These are phyloP conservation scores for Podochytrium sp. DNA, from an alignment of 192 early-diverging fungal species.

Conservation along the genomic window DNA sequence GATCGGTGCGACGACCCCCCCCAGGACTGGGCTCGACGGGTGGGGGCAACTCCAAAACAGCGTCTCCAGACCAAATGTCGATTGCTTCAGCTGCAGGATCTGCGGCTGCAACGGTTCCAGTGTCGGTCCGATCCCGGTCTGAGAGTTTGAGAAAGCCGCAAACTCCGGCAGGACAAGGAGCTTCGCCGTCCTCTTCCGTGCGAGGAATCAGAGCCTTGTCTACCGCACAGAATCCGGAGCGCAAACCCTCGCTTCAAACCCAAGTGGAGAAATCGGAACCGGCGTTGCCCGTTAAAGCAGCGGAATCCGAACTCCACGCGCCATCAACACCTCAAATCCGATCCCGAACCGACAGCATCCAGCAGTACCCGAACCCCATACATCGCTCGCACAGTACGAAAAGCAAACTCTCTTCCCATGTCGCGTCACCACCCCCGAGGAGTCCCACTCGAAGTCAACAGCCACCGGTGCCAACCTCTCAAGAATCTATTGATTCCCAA, in stretches of 20 bases:
- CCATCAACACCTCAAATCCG: not conserved
- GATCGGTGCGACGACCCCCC: too few species aligned
- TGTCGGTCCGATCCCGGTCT: slow-evolving; percentile 8
- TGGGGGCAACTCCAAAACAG: not conserved
- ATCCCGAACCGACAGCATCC: not conserved
- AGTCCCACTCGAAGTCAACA: too few species aligned
- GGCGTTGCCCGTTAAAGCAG: too few species aligned
- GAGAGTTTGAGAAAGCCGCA: slow-evolving; percentile 14
- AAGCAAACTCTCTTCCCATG: not conserved
- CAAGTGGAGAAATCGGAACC: too few species aligned
- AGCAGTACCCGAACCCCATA: not conserved
- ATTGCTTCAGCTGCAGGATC: not conserved
- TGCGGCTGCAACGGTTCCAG: not conserved
- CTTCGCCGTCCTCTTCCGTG: not conserved
- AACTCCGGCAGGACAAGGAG: not conserved
- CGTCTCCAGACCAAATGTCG: not conserved
- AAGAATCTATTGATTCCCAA: too few species aligned
- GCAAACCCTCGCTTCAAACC: too few species aligned
- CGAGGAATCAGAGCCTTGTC: slow-evolving; percentile 7
- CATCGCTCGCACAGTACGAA: not conserved
- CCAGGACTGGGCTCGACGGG: too few species aligned
- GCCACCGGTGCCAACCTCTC: too few species aligned
- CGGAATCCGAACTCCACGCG: too few species aligned
- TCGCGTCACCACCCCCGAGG: not conserved
- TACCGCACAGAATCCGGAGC: too few species aligned